Evolutionary conservation across 139 green algal genomes (phyloP).

Genomic region (Pycnococcus provasolii): DNA sequence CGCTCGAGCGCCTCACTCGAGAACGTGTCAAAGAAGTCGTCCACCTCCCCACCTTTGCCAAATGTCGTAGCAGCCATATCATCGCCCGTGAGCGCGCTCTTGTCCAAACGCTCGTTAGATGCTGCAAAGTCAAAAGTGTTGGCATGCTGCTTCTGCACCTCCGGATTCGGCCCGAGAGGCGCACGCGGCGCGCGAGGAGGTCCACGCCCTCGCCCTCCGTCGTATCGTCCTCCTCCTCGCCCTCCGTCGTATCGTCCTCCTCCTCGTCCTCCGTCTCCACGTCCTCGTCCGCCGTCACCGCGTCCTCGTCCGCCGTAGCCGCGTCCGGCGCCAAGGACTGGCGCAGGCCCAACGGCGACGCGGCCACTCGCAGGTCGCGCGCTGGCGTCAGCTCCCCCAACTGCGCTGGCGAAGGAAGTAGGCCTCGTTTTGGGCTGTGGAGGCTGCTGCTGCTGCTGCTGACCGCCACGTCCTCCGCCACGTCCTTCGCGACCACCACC

Average conservation of each 20-base stretch:
- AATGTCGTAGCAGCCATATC: too few species aligned
- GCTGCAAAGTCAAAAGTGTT: background rate
- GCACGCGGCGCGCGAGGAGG: too few species aligned
- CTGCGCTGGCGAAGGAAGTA: slow-evolving; percentile 3
- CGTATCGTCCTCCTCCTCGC: too few species aligned
- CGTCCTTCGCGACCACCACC: background rate
- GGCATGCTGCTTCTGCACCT: too few species aligned
- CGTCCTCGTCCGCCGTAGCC: background rate
- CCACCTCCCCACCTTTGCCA: slow-evolving; percentile 25
- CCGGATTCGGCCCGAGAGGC: too few species aligned
- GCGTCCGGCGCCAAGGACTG: slow-evolving; percentile 6
- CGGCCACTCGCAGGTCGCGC: background rate
- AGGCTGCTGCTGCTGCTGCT: background rate
- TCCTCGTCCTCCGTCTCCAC: too few species aligned
- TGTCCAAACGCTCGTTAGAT: background rate
- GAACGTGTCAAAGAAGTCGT: slow-evolving; percentile 84
- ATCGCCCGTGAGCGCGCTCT: background rate
- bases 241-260: too few species aligned
- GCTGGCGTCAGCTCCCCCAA: slow-evolving; percentile 2
- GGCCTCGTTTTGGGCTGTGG: slow-evolving; percentile 9
- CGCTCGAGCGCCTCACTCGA: slow-evolving; percentile 51
- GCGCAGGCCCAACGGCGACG: background rate
- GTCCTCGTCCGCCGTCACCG: too few species aligned
- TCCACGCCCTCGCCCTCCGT: too few species aligned
- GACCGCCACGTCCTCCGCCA: background rate